A percentile compares a stretch with the other conserved stretches of the same genome.
Evolutionary conservation across 306 rosid species (phyloP).

Genomic region (Datisca glomerata): DNA sequence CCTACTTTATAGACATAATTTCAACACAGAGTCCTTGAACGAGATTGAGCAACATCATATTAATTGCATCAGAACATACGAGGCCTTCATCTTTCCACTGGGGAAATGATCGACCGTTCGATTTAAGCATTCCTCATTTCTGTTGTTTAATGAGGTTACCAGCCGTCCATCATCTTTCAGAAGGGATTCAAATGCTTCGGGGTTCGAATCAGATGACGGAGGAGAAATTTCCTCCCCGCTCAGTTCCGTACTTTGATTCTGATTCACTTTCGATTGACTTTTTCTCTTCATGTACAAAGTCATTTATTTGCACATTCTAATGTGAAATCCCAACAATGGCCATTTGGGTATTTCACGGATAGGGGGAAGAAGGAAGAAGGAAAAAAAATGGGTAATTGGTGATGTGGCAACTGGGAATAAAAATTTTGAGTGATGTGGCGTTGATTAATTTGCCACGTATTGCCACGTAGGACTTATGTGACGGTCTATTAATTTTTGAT

Average conservation of each 20-base stretch:
- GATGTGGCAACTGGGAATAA: too few relatives aligned
- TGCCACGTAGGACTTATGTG: too few relatives aligned
- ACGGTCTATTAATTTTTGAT: too few relatives aligned
- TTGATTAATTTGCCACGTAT: too few relatives aligned
- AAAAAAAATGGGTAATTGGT: too few relatives aligned
- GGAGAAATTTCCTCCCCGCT: conserved; percentile 91
- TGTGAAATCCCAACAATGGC: too few relatives aligned
- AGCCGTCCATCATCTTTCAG: conserved; percentile 75
- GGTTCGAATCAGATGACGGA: conserved; percentile 95
- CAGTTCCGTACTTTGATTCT: conserved; percentile 52
- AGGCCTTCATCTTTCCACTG: conserved; percentile 59
- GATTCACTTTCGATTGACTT: conserved; percentile 12
- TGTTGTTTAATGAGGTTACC: conserved; percentile 19
- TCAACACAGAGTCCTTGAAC: conserved; percentile 63
- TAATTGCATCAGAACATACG: conserved; percentile 68
- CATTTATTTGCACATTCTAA: too few relatives aligned
- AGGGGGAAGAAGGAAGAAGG: too few relatives aligned
- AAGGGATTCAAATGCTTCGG: conserved; percentile 75
- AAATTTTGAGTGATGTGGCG: too few relatives aligned
- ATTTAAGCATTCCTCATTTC: conserved; percentile 15
- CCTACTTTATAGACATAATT: too few relatives aligned
- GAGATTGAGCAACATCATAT: conserved; percentile 83
- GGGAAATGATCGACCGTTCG: conserved; percentile 34
- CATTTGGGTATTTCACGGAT: too few relatives aligned
- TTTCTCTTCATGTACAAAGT: conserved; percentile 8